These are phyloP conservation scores for Periconia macrospinosa DNA, from an alignment of 2,329 filamentous ascomycete genomes.

Conservation along the genomic window DNA sequence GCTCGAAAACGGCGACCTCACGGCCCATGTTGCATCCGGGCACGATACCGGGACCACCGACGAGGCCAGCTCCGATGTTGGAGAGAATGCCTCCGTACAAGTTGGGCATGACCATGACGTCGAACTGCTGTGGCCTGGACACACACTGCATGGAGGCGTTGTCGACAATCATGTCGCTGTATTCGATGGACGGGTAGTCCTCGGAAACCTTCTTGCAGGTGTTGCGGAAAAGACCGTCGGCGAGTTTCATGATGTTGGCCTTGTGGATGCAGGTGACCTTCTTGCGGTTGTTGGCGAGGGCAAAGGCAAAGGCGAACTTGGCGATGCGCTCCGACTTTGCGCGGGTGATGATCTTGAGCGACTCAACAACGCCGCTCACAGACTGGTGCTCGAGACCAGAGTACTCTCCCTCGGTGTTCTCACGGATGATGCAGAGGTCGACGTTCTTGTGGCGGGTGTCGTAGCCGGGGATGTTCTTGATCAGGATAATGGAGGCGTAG, in stretches of 20 bases:
- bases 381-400: slow-evolving; percentile 98
- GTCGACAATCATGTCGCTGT: slow-evolving; percentile 99
- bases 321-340: slow-evolving; percentile 99
- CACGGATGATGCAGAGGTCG: slow-evolving; percentile 98
- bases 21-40: slow-evolving; percentile 99
- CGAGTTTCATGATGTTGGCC: slow-evolving; percentile 99
- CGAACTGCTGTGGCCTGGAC: slow-evolving; percentile 93
- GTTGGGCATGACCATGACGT: slow-evolving; percentile 99
- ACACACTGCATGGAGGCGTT: slow-evolving; percentile 99
- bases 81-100: slow-evolving; percentile 98
- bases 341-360: slow-evolving; percentile 99
- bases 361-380: slow-evolving; percentile 94
- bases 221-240: slow-evolving; percentile 97
- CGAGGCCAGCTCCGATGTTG: slow-evolving; percentile 96
- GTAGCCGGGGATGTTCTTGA: slow-evolving; percentile 99
- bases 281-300: slow-evolving; percentile 96
- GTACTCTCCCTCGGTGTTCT: slow-evolving; percentile 99
- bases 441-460: slow-evolving; percentile 95
- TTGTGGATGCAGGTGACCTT: slow-evolving; percentile 99
- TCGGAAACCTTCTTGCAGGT: slow-evolving; percentile 92
- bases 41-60: slow-evolving; percentile 94
- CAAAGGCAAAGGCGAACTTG: slow-evolving; percentile 98
- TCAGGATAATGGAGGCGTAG: slow-evolving; percentile 94
- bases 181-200: slow-evolving; percentile 93
- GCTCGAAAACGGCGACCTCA: slow-evolving; percentile 97